Conservation (phyloP, 2,329 filamentous ascomycete genomes). For the Fusarium acutatum region DNA sequence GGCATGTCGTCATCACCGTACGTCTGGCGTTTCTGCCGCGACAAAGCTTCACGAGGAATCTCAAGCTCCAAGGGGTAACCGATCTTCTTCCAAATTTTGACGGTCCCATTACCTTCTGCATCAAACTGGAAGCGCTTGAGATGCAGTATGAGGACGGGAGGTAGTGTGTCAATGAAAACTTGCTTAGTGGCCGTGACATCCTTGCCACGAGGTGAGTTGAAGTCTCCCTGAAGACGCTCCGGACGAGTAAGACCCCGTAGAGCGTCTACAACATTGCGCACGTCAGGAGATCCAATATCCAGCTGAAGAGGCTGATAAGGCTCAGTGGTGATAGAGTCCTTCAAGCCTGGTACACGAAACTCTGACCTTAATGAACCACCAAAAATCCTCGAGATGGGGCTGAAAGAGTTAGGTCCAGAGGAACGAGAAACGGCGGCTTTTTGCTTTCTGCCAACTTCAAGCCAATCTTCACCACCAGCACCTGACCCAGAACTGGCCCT, state of each 20-base stretch:
- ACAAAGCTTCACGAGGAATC: slow-evolving; percentile 89
- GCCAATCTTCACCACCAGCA: slow-evolving; percentile 67
- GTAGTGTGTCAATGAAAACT: slow-evolving; percentile 90
- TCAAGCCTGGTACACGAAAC: slow-evolving; percentile 83
- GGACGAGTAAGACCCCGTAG: slow-evolving; percentile 83
- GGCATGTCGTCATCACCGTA: slow-evolving; percentile 74
- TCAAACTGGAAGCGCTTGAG: slow-evolving; percentile 98
- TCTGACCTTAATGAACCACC: slow-evolving; percentile 91
- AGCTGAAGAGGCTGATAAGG: slow-evolving; percentile 95
- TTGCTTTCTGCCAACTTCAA: slow-evolving; percentile 93
- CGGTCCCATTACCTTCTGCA: slow-evolving; percentile 77
- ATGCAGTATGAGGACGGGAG: slow-evolving; percentile 91
- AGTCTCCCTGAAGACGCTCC: slow-evolving; percentile 86
- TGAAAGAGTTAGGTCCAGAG: slow-evolving; percentile 78
- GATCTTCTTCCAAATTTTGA: slow-evolving; percentile 99
- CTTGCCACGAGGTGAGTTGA: slow-evolving; percentile 79
- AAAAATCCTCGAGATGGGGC: slow-evolving; percentile 93
- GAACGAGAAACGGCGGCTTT: slow-evolving; percentile 86
- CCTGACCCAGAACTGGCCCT: slow-evolving; percentile 41
- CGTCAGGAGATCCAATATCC: slow-evolving; percentile 87
- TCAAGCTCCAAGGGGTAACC: slow-evolving; percentile 95
- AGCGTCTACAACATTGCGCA: slow-evolving; percentile 92
- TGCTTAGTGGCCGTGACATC: slow-evolving; percentile 88
- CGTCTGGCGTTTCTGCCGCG: slow-evolving; percentile 73
- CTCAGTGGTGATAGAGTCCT: slow-evolving; percentile 90